phyloP scores from a whole-genome alignment of 2,329 filamentous ascomycete genomes.

The Aspergillus calidoustus region DNA sequence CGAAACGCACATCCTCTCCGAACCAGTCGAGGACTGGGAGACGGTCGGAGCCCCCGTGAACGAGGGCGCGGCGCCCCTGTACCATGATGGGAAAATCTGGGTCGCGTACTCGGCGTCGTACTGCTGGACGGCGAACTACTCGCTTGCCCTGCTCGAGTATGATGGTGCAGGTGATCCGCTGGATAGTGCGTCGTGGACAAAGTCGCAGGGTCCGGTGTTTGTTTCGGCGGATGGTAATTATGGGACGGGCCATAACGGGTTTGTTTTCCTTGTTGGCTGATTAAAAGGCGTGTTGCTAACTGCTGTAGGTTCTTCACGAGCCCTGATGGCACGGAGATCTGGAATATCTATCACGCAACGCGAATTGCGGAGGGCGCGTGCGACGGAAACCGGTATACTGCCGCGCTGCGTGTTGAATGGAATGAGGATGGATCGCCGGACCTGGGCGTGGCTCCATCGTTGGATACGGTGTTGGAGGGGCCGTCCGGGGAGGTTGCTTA shows the following conservation, averaged over 20 bases:
- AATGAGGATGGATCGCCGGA: constrained; percentile 58
- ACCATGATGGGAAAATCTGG: constrained; percentile 58
- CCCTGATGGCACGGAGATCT: constrained; percentile 59
- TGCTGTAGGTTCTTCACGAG: constrained; percentile 56
- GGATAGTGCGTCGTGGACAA: constrained; percentile 53
- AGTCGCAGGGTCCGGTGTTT: constrained; percentile 56
- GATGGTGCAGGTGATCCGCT: constrained; percentile 56
- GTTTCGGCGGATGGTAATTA: constrained; percentile 61
- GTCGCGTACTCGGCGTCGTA: constrained; percentile 60
- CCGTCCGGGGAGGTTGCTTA: constrained; percentile 4
- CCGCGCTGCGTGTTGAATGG: constrained; percentile 56
- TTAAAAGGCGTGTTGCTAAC: neutral
- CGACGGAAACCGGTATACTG: constrained; percentile 59
- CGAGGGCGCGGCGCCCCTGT: constrained; percentile 60
- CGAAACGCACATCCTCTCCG: constrained; percentile 54
- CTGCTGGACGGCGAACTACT: constrained; percentile 62
- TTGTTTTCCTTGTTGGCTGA: neutral
- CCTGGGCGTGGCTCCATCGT: constrained; percentile 48
- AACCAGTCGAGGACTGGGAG: constrained; percentile 59
- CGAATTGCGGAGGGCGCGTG: constrained; percentile 55
- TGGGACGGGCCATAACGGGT: constrained; percentile 60
- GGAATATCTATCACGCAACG: constrained; percentile 63
- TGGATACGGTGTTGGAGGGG: constrained; percentile 9
- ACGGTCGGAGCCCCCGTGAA: constrained; percentile 56
- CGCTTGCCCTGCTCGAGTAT: constrained; percentile 59